These are phyloP conservation scores for Cyphellophora europaea DNA, from an alignment of 2,329 filamentous ascomycete genomes.

Conservation along the genomic window DNA sequence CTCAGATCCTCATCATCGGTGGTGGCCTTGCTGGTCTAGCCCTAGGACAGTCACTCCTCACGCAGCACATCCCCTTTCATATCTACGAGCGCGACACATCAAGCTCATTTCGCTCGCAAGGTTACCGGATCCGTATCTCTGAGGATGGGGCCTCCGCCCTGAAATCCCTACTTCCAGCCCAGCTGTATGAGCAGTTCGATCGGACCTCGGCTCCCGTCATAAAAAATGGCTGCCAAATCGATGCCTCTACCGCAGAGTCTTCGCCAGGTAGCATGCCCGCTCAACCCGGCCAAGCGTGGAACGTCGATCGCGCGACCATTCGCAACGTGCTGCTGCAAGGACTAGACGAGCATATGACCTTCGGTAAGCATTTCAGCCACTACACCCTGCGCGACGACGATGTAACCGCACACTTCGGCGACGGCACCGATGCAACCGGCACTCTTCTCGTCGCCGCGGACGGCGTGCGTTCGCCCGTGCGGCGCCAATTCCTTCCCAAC, in stretches of 20 bases:
- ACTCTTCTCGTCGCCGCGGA: conserved; percentile 20
- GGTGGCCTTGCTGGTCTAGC: conserved; percentile 15
- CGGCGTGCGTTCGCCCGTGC: conserved; percentile 19
- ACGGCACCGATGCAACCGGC: conserved; percentile 14
- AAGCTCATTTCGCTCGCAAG: conserved; percentile 26
- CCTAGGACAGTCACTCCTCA: conserved; percentile 15
- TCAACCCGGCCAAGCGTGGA: conserved; percentile 3
- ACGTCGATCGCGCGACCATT: conserved; percentile 26
- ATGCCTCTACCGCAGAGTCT: too few relatives aligned
- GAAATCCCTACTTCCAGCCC: too few relatives aligned
- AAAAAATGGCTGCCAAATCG: too few relatives aligned
- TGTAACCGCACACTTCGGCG: conserved; percentile 13
- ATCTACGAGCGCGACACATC: conserved; percentile 26
- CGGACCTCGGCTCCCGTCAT: too few relatives aligned
- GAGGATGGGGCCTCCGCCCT: too few relatives aligned
- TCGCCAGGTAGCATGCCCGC: too few relatives aligned
- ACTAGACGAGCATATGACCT: conserved; percentile 22
- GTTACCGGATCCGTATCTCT: conserved; percentile 28
- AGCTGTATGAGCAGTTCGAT: too few relatives aligned
- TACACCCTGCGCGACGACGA: conserved; percentile 12
- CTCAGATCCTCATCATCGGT: background rate
- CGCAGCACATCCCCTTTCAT: conserved; percentile 21
- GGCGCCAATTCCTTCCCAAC: conserved; percentile 27
- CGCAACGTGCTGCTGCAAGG: conserved; percentile 23
- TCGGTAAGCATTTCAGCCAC: conserved; percentile 22